A percentile compares a stretch with the other conserved stretches of the same genome.
Conservation (phyloP, 306 rosid genomes). For the Rubus idaeus region DNA sequence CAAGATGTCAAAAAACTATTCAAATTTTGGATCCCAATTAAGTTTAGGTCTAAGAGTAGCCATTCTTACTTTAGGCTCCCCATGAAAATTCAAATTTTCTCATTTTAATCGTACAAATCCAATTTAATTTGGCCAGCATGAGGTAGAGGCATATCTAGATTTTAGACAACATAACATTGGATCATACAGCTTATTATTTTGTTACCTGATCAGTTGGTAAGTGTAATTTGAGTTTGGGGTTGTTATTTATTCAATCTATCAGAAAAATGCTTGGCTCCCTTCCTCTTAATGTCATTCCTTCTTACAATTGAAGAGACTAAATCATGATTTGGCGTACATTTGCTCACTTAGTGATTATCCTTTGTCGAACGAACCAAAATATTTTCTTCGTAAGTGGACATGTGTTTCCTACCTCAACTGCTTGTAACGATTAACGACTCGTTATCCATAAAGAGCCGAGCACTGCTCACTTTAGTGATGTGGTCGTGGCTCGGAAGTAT, state of each 20-base stretch:
- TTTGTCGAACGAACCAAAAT: neutral
- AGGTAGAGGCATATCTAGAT: too few relatives aligned
- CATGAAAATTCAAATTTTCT: neutral
- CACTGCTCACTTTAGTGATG: neutral
- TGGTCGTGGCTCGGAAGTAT: neutral
- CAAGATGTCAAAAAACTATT: neutral
- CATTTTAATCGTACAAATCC: neutral
- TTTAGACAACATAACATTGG: too few relatives aligned
- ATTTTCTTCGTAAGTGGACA: neutral
- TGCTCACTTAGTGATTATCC: neutral
- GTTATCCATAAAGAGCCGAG: too few relatives aligned
- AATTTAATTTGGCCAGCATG: neutral
- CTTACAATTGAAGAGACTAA: neutral
- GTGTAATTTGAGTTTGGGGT: neutral
- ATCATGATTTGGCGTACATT: too few relatives aligned
- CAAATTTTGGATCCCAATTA: neutral
- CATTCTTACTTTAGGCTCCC: neutral
- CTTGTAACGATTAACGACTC: neutral
- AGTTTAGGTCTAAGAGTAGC: neutral
- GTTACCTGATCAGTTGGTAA: neutral
- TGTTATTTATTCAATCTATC: neutral
- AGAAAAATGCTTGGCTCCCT: neutral
- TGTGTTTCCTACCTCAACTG: neutral
- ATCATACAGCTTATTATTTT: too few relatives aligned
- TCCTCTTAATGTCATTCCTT: neutral